phyloP scores from a whole-genome alignment of 2,329 filamentous ascomycete genomes.

The Xylariaceae sp. region DNA sequence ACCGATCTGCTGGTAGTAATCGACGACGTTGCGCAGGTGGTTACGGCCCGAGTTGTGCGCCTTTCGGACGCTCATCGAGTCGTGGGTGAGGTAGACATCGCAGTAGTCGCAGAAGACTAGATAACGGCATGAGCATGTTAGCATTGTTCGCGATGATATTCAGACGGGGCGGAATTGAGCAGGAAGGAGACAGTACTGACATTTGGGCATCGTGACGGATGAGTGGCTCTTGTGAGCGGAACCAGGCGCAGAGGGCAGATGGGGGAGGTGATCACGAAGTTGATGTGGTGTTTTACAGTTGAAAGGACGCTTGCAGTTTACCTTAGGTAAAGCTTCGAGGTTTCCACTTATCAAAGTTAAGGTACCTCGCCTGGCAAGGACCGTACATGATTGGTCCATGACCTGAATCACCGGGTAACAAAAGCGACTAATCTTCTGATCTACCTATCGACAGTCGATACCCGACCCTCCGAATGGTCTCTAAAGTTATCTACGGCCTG shows the following conservation, averaged over 20 bases:
- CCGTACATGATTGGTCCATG: no score
- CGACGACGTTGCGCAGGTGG: slow-evolving; percentile 93
- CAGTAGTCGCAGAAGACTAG: slow-evolving; percentile 93
- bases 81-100: slow-evolving; percentile 99
- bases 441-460: no score
- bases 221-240: not conserved
- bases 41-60: slow-evolving; percentile 96
- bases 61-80: slow-evolving; percentile 99
- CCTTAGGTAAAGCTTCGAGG: no score
- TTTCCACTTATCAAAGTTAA: no score
- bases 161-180: not conserved
- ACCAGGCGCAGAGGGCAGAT: not conserved
- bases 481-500: no score
- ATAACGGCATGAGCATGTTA: slow-evolving; percentile 18
- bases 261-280: not conserved
- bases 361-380: no score
- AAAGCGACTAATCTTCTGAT: no score
- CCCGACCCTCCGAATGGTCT: no score
- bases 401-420: no score
- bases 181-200: slow-evolving; percentile 42
- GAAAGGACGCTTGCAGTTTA: no score
- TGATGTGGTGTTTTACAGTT: no score
- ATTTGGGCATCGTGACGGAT: slow-evolving; percentile 72
- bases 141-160: slow-evolving; percentile 12
- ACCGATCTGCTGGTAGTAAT: slow-evolving; percentile 99